phyloP scores from a whole-genome alignment of 2,329 filamentous ascomycete species.

The Paecilomyces dactylethromorphus region DNA sequence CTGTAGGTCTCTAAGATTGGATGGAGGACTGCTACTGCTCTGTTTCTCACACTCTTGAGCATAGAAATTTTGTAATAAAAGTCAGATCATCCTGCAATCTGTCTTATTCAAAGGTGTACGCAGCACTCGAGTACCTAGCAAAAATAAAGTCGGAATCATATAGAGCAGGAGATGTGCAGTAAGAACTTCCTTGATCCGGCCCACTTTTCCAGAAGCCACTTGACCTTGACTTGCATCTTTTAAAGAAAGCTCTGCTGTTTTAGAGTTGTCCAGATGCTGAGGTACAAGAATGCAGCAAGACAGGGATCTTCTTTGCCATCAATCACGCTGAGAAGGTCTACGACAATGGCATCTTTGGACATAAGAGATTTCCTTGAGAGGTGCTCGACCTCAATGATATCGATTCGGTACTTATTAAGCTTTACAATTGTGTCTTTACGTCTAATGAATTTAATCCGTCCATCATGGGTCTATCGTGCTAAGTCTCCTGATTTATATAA shows the following conservation, averaged over 20 bases:
- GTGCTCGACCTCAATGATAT: constrained; percentile 17
- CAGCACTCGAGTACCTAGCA: constrained; percentile 13
- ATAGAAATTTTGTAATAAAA: background rate
- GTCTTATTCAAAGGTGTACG: constrained; percentile 18
- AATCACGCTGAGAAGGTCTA: constrained; percentile 13
- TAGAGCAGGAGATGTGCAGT: constrained; percentile 10
- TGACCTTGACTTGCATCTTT: constrained; percentile 2
- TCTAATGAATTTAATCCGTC: constrained; percentile 17
- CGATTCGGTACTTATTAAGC: constrained; percentile 15
- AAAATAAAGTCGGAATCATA: constrained; percentile 13
- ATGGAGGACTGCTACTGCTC: background rate
- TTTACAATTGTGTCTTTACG: constrained; percentile 22
- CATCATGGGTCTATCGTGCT: constrained; percentile 15
- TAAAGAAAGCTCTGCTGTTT: background rate
- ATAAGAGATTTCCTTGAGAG: constrained; percentile 7
- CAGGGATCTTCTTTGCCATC: constrained; percentile 12
- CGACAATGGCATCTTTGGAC: constrained; percentile 8
- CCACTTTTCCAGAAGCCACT: constrained; percentile 4
- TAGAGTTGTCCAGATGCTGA: constrained; percentile 1
- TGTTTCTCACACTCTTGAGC: background rate
- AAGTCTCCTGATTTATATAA: constrained; percentile 20
- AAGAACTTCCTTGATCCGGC: constrained; percentile 2
- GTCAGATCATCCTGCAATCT: constrained; percentile 13
- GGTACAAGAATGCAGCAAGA: constrained; percentile 11
- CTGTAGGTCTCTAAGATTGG: background rate